These are phyloP conservation scores for Chlorella ohadii DNA, from an alignment of 139 green algal genomes.

Conservation along the genomic window DNA sequence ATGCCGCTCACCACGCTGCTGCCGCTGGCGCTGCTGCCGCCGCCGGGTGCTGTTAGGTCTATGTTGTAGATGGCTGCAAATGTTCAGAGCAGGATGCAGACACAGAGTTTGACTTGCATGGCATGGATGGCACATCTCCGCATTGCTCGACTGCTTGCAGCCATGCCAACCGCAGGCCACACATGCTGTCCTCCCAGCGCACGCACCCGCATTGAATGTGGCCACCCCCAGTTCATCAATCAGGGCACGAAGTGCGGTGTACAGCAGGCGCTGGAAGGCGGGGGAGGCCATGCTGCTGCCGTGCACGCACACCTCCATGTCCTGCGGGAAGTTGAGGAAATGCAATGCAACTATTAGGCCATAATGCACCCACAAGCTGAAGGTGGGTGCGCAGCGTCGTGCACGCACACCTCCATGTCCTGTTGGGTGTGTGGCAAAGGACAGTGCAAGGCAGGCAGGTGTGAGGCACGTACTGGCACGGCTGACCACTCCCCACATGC, in stretches of 20 bases:
- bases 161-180: too few species aligned
- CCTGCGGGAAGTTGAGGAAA: conserved; percentile 41
- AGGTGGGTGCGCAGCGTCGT: too few species aligned
- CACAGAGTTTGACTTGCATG: background rate
- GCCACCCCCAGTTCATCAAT: conserved; percentile 75
- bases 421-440: too few species aligned
- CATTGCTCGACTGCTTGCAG: background rate
- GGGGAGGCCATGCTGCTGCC: conserved; percentile 49
- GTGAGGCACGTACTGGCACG: too few species aligned
- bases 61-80: conserved; percentile 59
- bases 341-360: too few species aligned
- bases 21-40: background rate
- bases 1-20: background rate
- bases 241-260: conserved; percentile 65
- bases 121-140: too few species aligned
- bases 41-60: background rate
- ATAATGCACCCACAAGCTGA: too few species aligned
- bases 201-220: conserved; percentile 75
- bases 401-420: too few species aligned
- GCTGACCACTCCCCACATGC: too few species aligned
- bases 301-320: conserved; percentile 72
- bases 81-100: background rate
- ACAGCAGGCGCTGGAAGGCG: conserved; percentile 62
- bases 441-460: too few species aligned
- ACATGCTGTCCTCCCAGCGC: background rate